Evolutionary conservation across 2,329 filamentous ascomycete genomes (phyloP).

Genomic region (Botryotinia calthae): DNA sequence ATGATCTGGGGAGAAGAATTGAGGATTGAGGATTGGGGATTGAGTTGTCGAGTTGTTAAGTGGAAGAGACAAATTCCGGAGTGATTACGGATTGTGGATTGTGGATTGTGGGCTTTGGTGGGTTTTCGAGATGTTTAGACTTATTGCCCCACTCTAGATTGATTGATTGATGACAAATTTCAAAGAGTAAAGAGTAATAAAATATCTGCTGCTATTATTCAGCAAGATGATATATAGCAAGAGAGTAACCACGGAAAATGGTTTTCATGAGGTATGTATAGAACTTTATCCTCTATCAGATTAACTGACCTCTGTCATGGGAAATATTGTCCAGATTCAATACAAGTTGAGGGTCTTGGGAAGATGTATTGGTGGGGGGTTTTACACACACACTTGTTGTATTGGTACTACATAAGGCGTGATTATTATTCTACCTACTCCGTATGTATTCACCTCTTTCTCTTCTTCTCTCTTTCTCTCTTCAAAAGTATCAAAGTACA

Average conservation of each 20-base stretch:
- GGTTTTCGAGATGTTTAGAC: background rate
- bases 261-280: background rate
- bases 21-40: background rate
- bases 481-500: background rate
- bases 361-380: background rate
- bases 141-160: slow-evolving; percentile 6
- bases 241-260: background rate
- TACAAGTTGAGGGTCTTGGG: slow-evolving; percentile 3
- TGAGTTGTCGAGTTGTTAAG: background rate
- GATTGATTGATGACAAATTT: slow-evolving; percentile 17
- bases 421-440: background rate
- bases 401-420: background rate
- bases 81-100: slow-evolving; percentile 6
- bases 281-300: background rate
- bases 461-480: background rate
- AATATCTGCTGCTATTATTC: background rate
- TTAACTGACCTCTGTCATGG: background rate
- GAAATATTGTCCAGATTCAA: background rate
- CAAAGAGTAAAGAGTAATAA: background rate
- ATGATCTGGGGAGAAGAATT: background rate
- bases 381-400: background rate
- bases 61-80: slow-evolving; percentile 10
- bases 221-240: background rate
- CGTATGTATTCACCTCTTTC: background rate
- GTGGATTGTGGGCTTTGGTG: background rate